A percentile compares a stretch with the other conserved stretches of the same genome.
These are phyloP conservation scores for Lactarius hatsudake DNA, from an alignment of 768 basidiomycete genomes.

Conservation along the genomic window DNA sequence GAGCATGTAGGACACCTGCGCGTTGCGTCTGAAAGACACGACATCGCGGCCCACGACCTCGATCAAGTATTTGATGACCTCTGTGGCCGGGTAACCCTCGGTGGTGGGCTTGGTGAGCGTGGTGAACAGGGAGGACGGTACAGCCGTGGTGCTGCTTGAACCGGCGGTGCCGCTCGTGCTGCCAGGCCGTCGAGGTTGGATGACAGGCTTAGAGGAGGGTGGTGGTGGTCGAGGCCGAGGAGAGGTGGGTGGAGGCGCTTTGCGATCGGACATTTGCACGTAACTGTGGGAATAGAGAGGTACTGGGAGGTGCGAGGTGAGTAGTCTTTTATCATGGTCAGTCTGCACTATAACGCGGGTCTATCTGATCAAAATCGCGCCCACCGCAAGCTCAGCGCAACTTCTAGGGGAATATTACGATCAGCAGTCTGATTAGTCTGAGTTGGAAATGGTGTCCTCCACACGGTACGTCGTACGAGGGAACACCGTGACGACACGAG, in stretches of 20 bases:
- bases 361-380: not conserved
- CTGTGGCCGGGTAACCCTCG: constrained; percentile 23
- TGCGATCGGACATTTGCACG: not conserved
- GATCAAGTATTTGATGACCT: constrained; percentile 26
- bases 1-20: constrained; percentile 27
- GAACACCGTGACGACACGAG: not conserved
- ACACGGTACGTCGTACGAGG: constrained; percentile 3
- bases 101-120: not conserved
- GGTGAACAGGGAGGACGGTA: not conserved
- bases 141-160: not conserved
- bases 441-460: constrained; percentile 6
- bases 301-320: not conserved
- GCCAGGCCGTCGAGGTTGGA: not conserved
- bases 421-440: constrained; percentile 12
- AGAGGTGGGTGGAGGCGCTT: not conserved
- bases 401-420: not conserved
- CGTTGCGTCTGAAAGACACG: constrained; percentile 24
- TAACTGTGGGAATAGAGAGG: not conserved
- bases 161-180: not conserved
- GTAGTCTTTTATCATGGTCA: constrained; percentile 9
- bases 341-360: not conserved
- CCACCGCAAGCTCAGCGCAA: constrained; percentile 11
- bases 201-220: not conserved
- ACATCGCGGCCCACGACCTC: constrained; percentile 23
- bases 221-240: not conserved